These are phyloP conservation scores for Sarcodon sp. DNA, from an alignment of 768 basidiomycete species.

Conservation along the genomic window DNA sequence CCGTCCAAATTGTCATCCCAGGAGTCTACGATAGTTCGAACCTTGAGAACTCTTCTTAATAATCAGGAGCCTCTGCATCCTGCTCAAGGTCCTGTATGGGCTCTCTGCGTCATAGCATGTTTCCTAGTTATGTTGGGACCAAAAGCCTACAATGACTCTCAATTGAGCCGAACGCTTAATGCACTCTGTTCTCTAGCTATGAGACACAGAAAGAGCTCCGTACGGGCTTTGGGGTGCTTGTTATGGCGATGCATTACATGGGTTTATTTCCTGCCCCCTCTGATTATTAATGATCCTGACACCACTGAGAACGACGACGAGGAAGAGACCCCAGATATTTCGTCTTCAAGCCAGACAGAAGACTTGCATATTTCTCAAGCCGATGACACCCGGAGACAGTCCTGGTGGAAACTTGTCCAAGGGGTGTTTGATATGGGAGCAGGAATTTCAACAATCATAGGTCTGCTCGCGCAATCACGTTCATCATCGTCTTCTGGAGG, in stretches of 20 bases:
- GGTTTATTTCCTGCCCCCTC: slow-evolving; percentile 49
- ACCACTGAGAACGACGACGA: slow-evolving; percentile 9
- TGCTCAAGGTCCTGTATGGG: slow-evolving; percentile 75
- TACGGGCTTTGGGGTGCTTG: slow-evolving; percentile 47
- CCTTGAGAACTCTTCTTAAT: slow-evolving; percentile 49
- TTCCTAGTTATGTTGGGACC: slow-evolving; percentile 58
- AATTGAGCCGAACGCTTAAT: slow-evolving; percentile 31
- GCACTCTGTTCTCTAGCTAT: slow-evolving; percentile 41
- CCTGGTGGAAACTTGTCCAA: slow-evolving; percentile 35
- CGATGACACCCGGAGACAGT: slow-evolving; percentile 2
- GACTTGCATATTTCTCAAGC: slow-evolving; percentile 12
- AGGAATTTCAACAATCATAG: slow-evolving; percentile 43
- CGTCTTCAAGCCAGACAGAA: slow-evolving; percentile 7
- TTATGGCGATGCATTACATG: slow-evolving; percentile 57
- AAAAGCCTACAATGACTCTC: slow-evolving; percentile 29
- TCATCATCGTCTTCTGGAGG: slow-evolving; percentile 20
- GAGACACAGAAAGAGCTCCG: slow-evolving; percentile 48
- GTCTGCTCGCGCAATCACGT: slow-evolving; percentile 25
- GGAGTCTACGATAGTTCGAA: slow-evolving; percentile 48
- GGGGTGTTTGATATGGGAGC: slow-evolving; percentile 45
- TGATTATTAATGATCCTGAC: slow-evolving; percentile 6
- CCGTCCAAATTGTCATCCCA: slow-evolving; percentile 8
- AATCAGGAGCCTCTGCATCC: slow-evolving; percentile 41
- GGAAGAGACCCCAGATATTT: slow-evolving; percentile 15
- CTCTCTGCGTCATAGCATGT: slow-evolving; percentile 49